Evolutionary conservation across 306 rosid species (phyloP).

Genomic region (Dalbergia oliveri): DNA sequence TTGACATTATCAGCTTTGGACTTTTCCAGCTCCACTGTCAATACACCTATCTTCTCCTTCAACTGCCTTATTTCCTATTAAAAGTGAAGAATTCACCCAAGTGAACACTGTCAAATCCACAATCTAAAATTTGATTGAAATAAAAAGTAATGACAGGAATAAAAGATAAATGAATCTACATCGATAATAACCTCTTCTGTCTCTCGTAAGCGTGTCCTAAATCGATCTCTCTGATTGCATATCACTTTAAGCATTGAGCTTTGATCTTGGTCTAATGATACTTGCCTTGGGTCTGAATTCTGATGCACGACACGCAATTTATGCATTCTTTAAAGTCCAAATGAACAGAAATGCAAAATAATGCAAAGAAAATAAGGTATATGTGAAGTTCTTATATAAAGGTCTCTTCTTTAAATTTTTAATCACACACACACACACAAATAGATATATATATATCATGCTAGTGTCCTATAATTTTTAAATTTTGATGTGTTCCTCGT

Average conservation of each 20-base stretch:
- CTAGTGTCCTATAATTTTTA: too few relatives aligned
- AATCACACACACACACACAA: too few relatives aligned
- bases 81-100: constrained; percentile 43
- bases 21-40: constrained; percentile 88
- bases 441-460: too few relatives aligned
- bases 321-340: constrained; percentile 42
- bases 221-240: constrained; percentile 95
- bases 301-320: constrained; percentile 53
- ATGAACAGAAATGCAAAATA: constrained; percentile 19
- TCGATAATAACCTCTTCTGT: constrained; percentile 82
- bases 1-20: constrained; percentile 95
- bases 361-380: too few relatives aligned
- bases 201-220: constrained; percentile 91
- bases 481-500: too few relatives aligned
- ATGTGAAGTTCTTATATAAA: too few relatives aligned
- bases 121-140: constrained; percentile 40
- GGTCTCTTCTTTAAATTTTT: too few relatives aligned
- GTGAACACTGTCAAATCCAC: constrained; percentile 31
- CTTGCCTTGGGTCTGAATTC: constrained; percentile 74
- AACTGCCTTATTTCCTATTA: constrained; percentile 84
- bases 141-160: constrained; percentile 26
- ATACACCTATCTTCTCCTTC: constrained; percentile 89
- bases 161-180: constrained; percentile 3
- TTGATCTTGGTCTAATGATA: constrained; percentile 79
- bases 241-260: constrained; percentile 99